Conservation (phyloP, 139 green algal species). For the Zygnema cylindricum region DNA sequence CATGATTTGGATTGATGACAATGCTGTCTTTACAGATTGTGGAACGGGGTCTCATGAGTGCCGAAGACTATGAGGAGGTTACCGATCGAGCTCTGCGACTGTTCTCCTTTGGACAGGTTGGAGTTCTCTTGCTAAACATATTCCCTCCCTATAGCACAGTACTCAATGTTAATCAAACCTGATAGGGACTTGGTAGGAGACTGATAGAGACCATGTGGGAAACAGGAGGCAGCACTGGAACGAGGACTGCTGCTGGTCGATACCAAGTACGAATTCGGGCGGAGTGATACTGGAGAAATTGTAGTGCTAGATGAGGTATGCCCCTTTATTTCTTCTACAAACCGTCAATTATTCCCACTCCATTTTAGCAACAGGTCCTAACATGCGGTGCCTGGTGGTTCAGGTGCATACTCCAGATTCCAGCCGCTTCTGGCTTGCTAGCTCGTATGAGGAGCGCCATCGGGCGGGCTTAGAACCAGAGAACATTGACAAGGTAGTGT, state of each 20-base stretch:
- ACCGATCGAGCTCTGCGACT: conserved; percentile 79
- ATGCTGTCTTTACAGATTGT: conserved; percentile 63
- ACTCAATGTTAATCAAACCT: too few species aligned
- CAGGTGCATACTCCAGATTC: conserved; percentile 92
- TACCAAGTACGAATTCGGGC: conserved; percentile 80
- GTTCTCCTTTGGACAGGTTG: conserved; percentile 69
- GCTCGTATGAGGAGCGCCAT: conserved; percentile 83
- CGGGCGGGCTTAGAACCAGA: conserved; percentile 81
- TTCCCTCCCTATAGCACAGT: too few species aligned
- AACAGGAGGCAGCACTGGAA: conserved; percentile 81
- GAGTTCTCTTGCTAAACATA: too few species aligned
- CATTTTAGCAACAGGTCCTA: neutral
- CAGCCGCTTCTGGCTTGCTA: conserved; percentile 91
- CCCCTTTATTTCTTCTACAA: neutral
- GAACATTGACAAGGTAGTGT: conserved; percentile 96
- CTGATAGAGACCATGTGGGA: neutral
- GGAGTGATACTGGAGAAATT: conserved; percentile 75
- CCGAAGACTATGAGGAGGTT: conserved; percentile 65
- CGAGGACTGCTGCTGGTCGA: conserved; percentile 95
- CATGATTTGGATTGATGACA: neutral
- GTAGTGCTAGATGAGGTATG: conserved; percentile 83
- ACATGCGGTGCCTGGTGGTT: neutral
- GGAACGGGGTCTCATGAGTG: conserved; percentile 82
- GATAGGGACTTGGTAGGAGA: too few species aligned
- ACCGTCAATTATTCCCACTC: neutral